Conservation (phyloP, 2,329 filamentous ascomycete genomes). For the Stachybotrys chartarum region DNA sequence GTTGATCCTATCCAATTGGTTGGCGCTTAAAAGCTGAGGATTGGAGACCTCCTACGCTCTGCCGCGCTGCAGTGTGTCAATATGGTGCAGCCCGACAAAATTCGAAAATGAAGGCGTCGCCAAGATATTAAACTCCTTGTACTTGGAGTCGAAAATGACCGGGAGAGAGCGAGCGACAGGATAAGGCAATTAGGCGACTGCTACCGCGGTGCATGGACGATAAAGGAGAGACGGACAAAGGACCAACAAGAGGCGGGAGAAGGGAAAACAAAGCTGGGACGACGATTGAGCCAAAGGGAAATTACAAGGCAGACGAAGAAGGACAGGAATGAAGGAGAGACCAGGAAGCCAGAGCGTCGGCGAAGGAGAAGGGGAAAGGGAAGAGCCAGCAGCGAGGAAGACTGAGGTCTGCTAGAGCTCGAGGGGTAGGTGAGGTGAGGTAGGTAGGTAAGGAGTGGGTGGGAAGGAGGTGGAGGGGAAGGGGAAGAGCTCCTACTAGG, state of each 20-base stretch:
- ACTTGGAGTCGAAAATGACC: no score
- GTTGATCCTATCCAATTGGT: neutral
- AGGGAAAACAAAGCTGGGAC: no score
- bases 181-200: no score
- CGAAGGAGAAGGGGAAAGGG: neutral
- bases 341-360: neutral
- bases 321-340: neutral
- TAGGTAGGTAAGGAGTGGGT: neutral
- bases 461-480: neutral
- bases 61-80: neutral
- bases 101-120: no score
- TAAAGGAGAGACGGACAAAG: no score
- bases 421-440: neutral
- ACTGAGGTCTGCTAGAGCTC: slow-evolving; percentile 1
- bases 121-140: no score
- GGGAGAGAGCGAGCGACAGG: no score
- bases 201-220: no score
- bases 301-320: neutral
- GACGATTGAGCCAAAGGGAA: no score
- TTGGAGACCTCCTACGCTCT: neutral
- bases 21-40: neutral
- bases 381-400: slow-evolving; percentile 2
- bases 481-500: neutral
- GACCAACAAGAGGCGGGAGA: no score
- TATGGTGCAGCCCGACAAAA: neutral